phyloP scores from a whole-genome alignment of 2,329 filamentous ascomycete species.

The Graphilbum sp. region DNA sequence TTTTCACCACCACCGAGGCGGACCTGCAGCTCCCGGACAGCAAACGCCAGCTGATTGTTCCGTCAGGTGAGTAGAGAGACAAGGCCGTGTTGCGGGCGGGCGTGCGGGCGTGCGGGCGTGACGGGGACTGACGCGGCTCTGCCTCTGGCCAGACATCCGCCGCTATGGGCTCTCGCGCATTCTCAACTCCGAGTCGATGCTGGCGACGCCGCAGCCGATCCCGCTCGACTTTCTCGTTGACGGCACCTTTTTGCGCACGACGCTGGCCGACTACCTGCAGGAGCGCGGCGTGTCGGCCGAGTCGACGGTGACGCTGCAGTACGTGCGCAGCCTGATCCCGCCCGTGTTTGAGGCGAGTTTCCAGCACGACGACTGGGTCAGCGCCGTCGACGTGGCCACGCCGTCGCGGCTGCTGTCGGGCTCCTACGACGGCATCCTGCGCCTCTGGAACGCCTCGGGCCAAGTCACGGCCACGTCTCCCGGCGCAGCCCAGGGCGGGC shows the following conservation, averaged over 20 bases:
- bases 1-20: slow-evolving; percentile 47
- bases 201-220: slow-evolving; percentile 49
- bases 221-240: slow-evolving; percentile 94
- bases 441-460: slow-evolving; percentile 84
- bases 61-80: slow-evolving; percentile 35
- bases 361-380: slow-evolving; percentile 96
- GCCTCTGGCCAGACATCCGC: slow-evolving; percentile 36
- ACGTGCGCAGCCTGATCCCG: slow-evolving; percentile 80
- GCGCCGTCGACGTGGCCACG: slow-evolving; percentile 59
- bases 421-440: slow-evolving; percentile 76
- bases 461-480: slow-evolving; percentile 65
- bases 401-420: slow-evolving; percentile 64
- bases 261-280: slow-evolving; percentile 78
- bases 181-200: slow-evolving; percentile 56
- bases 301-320: slow-evolving; percentile 75
- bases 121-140: slow-evolving; percentile 1
- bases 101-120: too few relatives aligned
- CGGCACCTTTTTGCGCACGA: slow-evolving; percentile 77
- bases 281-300: slow-evolving; percentile 79
- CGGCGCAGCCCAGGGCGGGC: slow-evolving; percentile 49
- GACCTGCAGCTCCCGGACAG: slow-evolving; percentile 47
- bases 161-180: slow-evolving; percentile 56
- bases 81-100: too few relatives aligned
- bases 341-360: slow-evolving; percentile 83
- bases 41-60: slow-evolving; percentile 45